These are phyloP conservation scores for Diaporthe sp. DNA, from an alignment of 2,329 filamentous ascomycete genomes.

Conservation along the genomic window DNA sequence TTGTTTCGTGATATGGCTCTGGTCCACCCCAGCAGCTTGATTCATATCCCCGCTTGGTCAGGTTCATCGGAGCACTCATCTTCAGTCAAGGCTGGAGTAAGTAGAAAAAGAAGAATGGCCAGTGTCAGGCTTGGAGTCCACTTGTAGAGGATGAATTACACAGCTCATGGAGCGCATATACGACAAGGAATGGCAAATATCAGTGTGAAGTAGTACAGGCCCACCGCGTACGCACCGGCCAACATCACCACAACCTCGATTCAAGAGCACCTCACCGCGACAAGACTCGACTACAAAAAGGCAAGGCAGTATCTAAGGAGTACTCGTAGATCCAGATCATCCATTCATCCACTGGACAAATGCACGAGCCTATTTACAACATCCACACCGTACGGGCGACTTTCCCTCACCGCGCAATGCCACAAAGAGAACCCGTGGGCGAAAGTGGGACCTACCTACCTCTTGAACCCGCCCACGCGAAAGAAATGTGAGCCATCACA, in stretches of 20 bases:
- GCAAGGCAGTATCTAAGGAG: neutral
- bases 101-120: no score
- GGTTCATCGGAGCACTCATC: neutral
- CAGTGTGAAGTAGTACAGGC: neutral
- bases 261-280: neutral
- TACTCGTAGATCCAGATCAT: neutral
- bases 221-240: neutral
- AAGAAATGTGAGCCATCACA: constrained; percentile 22
- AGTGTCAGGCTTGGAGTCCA: neutral
- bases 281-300: neutral
- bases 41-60: neutral
- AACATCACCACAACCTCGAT: neutral
- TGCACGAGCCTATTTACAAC: neutral
- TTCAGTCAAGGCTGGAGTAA: neutral
- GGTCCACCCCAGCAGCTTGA: neutral
- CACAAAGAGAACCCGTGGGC: constrained; percentile 18
- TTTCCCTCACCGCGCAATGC: neutral
- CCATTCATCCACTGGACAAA: neutral
- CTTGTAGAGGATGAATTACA: neutral
- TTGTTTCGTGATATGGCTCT: no score
- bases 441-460: constrained; percentile 25
- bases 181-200: neutral
- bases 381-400: neutral
- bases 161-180: neutral
- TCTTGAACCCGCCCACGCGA: neutral